Base-by-base conservation (phyloP, 176 grass and related monocot species). In the Juncus inflexus region DNA sequence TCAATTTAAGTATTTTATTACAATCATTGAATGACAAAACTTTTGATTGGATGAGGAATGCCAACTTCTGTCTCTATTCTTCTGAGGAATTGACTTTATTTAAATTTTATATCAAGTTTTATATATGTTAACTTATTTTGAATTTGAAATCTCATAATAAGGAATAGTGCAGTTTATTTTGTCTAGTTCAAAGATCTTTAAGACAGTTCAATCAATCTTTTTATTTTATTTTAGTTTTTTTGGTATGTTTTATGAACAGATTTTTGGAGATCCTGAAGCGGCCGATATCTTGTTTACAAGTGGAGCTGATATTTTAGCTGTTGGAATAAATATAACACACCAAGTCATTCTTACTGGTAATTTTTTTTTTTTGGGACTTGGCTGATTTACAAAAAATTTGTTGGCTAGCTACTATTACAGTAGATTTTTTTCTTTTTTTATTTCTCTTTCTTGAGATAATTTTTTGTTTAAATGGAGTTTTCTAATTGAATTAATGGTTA, bases 271-370 rank as follows among this genome's bases (percentile, higher is more conserved):
- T 56, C 94, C 88, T 36, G 92, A 91, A 0, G 87, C 87, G 2
- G 92, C 92, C 43, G 92, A 91, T 79, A 83, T 82, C 54, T 85
- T 97, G 65, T 97, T 97, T 79, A 91, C 82, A 63, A 79, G 81
- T 11, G 83, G 88, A 60, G 94, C 88, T 81, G 88, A 97, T 89
- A 81, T 91, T 78, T 89, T 91, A 67, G 80, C 85, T 3, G 69
- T 91, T 38, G 88, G 94, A 72, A 63, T 97, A 81, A 97, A 97
- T 74, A 74, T 91, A 35, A 97, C 94, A 0, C 94, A 97, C 40
- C 88, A 97, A 89, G 88, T 97, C 52, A 38, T 97, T 72, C 77
- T 97, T 64, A 79, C 85, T 11, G 85, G 94, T 89, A 83, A 35
- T n/a, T 4, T 28, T 28, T 28, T 28, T 28, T 28, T 28, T 28